Conservation (phyloP, 257 asterid species). For the Echium plantagineum region DNA sequence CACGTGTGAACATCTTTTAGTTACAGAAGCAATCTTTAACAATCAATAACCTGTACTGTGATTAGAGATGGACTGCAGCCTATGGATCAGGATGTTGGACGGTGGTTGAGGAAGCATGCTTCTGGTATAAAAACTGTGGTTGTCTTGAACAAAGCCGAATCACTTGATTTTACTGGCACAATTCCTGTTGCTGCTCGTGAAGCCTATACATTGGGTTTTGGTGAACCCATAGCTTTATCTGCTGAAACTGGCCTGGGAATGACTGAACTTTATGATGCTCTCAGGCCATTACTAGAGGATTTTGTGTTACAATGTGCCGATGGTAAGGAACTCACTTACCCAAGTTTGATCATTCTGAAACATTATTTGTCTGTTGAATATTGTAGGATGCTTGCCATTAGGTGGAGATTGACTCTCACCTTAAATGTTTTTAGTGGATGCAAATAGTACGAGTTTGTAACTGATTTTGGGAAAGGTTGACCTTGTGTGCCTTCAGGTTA, state of each 20-base stretch:
- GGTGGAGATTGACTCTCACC: too few species aligned
- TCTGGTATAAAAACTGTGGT: conserved; percentile 58
- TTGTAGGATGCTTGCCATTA: too few species aligned
- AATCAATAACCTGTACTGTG: conserved; percentile 6
- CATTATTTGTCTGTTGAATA: too few species aligned
- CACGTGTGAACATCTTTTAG: not conserved
- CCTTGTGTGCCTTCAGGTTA: too few species aligned
- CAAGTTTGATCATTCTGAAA: not conserved
- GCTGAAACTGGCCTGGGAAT: conserved; percentile 95
- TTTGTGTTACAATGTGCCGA: conserved; percentile 30
- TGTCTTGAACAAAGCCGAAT: conserved; percentile 93
- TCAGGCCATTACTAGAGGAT: conserved; percentile 69
- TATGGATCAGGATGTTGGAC: conserved; percentile 92
- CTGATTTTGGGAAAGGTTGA: too few species aligned
- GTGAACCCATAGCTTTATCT: conserved; percentile 85
- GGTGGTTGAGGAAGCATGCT: conserved; percentile 92
- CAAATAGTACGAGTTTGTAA: too few species aligned
- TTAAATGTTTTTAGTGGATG: too few species aligned
- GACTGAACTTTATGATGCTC: conserved; percentile 59
- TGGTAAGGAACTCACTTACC: conserved; percentile 26
- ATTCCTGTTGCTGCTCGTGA: conserved; percentile 79
- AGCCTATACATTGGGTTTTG: conserved; percentile 83
- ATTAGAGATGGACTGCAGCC: conserved; percentile 79
- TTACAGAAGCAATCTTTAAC: conserved; percentile 1
- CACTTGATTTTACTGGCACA: conserved; percentile 61